phyloP scores from a whole-genome alignment of 164 flowering plant species.

The grape (Vitis vinifera) region ASM3070453v1 NC_081808.1:6189501-6190000 shows the following conservation, averaged over 20 bases:
- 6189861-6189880: slow-evolving; percentile 35
- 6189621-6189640: too few species aligned
- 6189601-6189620: background rate
- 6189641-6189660: too few species aligned
- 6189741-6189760: slow-evolving; percentile 19
- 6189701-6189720: too few species aligned
- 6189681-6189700: too few species aligned
- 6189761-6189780: slow-evolving; percentile 15
- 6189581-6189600: too few species aligned
- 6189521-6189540: too few species aligned
- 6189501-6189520: too few species aligned
- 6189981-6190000: background rate
- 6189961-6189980: background rate
- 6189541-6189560: background rate
- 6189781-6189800: slow-evolving; percentile 22
- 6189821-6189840: slow-evolving; percentile 27
- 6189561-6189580: background rate
- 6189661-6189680: too few species aligned
- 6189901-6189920: slow-evolving; percentile 16
- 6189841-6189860: slow-evolving; percentile 30
- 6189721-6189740: too few species aligned
- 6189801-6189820: slow-evolving; percentile 21
- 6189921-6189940: slow-evolving; percentile 23
- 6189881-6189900: slow-evolving; percentile 31
- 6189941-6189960: background rate